These are phyloP conservation scores for Stenocarpella maydis DNA, from an alignment of 2,329 filamentous ascomycete species.

Conservation along the genomic window DNA sequence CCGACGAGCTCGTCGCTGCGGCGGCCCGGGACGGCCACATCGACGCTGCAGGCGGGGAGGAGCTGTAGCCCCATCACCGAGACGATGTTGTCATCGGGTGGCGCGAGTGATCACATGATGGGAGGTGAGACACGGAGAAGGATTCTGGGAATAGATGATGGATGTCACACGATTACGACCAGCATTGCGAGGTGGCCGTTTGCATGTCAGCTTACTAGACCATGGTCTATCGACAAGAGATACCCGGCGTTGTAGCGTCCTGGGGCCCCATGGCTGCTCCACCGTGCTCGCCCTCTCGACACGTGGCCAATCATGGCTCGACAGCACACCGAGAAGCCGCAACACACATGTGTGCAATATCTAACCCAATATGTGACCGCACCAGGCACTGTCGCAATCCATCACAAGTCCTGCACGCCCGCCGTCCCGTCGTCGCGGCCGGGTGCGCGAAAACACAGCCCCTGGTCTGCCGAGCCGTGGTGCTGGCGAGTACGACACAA, in stretches of 20 bases:
- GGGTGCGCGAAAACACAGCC: background rate
- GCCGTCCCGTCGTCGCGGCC: constrained; percentile 2
- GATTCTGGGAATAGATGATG: constrained; percentile 8
- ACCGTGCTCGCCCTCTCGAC: background rate
- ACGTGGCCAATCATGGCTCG: constrained; percentile 14
- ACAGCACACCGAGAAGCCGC: constrained; percentile 7
- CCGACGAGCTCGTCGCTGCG: constrained; percentile 20
- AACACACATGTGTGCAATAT: background rate
- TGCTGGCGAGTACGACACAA: constrained; percentile 1
- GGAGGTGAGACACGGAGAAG: constrained; percentile 14
- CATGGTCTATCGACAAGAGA: constrained; percentile 5
- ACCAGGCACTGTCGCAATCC: background rate
- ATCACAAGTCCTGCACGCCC: constrained; percentile 4
- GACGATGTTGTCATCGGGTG: background rate
- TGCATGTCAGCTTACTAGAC: constrained; percentile 23
- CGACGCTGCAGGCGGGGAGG: constrained; percentile 19
- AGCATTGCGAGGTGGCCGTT: constrained; percentile 8
- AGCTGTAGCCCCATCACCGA: constrained; percentile 9
- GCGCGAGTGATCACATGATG: constrained; percentile 11
- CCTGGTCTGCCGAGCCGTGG: constrained; percentile 19
- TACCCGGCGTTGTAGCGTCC: background rate
- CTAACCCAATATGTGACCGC: constrained; percentile 24
- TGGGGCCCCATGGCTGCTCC: background rate
- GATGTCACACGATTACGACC: constrained; percentile 20
- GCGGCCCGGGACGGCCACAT: constrained; percentile 25